phyloP scores from a whole-genome alignment of 2,329 filamentous ascomycete species.

The Colletotrichum sidae region DNA sequence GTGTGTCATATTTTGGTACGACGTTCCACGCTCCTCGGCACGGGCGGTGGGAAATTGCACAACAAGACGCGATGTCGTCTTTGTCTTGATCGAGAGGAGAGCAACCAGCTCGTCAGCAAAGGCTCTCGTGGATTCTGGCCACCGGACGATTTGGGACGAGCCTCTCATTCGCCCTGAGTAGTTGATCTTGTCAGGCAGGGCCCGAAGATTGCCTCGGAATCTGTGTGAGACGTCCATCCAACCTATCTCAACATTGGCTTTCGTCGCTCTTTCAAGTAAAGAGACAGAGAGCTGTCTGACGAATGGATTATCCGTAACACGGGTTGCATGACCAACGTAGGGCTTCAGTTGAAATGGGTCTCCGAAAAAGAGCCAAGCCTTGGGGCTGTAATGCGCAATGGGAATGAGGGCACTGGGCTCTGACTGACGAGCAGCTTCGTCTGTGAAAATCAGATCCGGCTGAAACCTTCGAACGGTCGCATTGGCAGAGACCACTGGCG shows the following conservation, averaged over 20 bases:
- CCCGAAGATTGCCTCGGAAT: background rate
- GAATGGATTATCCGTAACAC: background rate
- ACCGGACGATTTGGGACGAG: background rate
- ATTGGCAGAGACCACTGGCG: slow-evolving; percentile 4
- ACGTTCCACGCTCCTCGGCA: background rate
- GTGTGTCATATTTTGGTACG: background rate
- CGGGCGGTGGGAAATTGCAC: background rate
- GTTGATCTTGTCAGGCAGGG: background rate
- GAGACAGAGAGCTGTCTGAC: background rate
- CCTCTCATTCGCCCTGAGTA: background rate
- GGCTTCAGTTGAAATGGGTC: background rate
- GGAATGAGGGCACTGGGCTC: background rate
- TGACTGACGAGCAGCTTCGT: slow-evolving; percentile 7
- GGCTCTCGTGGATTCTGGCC: background rate
- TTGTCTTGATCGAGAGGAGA: background rate
- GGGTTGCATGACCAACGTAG: background rate
- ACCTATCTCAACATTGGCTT: background rate
- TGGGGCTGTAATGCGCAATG: background rate
- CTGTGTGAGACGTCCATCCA: background rate
- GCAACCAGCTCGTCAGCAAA: background rate
- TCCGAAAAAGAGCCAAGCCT: slow-evolving; percentile 5
- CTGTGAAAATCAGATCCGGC: background rate
- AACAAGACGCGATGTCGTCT: background rate
- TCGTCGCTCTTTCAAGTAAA: background rate
- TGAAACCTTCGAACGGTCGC: background rate